Evolutionary conservation across 306 rosid species (phyloP).

Genomic region (Dalbergia cultrata): DNA sequence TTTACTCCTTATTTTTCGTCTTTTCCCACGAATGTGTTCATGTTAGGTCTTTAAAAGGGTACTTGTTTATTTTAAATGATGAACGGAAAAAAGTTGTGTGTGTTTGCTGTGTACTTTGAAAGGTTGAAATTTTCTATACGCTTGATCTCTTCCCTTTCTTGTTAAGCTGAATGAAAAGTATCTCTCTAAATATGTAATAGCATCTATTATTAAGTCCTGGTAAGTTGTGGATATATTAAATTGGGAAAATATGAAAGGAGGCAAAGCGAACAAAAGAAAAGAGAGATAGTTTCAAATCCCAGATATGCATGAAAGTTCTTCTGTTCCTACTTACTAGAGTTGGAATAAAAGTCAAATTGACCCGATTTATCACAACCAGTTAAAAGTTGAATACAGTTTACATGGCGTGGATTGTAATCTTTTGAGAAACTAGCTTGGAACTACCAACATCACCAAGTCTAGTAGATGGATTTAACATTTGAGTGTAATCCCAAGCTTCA

Average conservation of each 20-base stretch:
- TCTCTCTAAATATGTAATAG: too few species aligned
- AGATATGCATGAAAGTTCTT: too few species aligned
- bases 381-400: background rate
- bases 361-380: background rate
- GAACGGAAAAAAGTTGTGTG: background rate
- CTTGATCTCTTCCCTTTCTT: too few species aligned
- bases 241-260: too few species aligned
- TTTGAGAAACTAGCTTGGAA: background rate
- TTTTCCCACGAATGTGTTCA: background rate
- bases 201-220: too few species aligned
- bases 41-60: background rate
- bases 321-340: background rate
- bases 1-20: background rate
- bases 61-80: background rate
- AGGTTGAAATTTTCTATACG: background rate
- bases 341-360: background rate
- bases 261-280: too few species aligned
- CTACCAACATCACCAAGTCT: too few species aligned
- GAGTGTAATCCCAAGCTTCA: background rate
- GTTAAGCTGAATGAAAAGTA: too few species aligned
- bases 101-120: background rate
- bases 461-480: background rate
- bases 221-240: too few species aligned
- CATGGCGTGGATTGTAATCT: background rate
- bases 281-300: too few species aligned